Conservation (phyloP, 2,329 filamentous ascomycete genomes). For the Talaromyces atroroseus region DNA sequence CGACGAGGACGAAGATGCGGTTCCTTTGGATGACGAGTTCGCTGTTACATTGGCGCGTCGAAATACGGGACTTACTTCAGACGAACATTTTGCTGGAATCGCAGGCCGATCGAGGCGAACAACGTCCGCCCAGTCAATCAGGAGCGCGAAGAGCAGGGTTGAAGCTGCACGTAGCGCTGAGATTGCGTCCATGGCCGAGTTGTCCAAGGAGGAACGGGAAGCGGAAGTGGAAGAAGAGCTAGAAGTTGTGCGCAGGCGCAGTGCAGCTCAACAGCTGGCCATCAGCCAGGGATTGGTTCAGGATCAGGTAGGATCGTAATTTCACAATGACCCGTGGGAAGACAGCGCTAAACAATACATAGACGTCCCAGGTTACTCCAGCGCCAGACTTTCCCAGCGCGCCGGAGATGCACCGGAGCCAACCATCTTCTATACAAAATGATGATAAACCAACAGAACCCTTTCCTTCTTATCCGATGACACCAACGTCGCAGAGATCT, state of each 20-base stretch:
- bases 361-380: neutral
- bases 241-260: constrained; percentile 48
- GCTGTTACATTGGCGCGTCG: constrained; percentile 73
- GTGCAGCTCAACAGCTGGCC: constrained; percentile 53
- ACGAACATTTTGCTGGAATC: constrained; percentile 60
- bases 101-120: constrained; percentile 46
- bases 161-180: constrained; percentile 28
- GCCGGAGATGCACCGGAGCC: constrained; percentile 5
- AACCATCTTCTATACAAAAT: constrained; percentile 14
- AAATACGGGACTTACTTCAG: constrained; percentile 52
- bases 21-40: constrained; percentile 90
- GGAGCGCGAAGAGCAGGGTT: constrained; percentile 32
- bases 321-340: neutral
- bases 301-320: constrained; percentile 24
- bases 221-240: constrained; percentile 52
- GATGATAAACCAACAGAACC: constrained; percentile 24
- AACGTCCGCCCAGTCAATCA: constrained; percentile 40
- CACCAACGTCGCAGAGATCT: constrained; percentile 14
- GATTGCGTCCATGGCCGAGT: constrained; percentile 48
- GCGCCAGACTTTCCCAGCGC: constrained; percentile 5
- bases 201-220: constrained; percentile 54
- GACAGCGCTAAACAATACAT: neutral
- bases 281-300: constrained; percentile 46
- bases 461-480: constrained; percentile 29
- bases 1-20: constrained; percentile 88